These are phyloP conservation scores for Bruguiera parviflora DNA, from an alignment of 345 rosid genomes.

Conservation along the genomic window DNA sequence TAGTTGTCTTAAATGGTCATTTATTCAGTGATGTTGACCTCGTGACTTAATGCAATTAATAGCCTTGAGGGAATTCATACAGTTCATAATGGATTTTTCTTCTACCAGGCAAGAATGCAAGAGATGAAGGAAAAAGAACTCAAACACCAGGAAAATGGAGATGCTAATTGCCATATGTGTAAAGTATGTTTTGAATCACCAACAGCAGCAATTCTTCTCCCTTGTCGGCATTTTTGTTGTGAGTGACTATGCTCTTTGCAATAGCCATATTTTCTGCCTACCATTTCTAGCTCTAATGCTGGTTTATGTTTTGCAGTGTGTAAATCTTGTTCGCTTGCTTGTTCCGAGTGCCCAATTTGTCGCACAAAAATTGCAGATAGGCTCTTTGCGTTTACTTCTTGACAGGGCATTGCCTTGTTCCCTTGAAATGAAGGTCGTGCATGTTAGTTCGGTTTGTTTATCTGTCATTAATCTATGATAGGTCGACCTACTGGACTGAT, in stretches of 20 bases:
- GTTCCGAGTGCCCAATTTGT: slow-evolving; percentile 97
- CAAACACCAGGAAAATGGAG: slow-evolving; percentile 64
- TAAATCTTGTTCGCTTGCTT: slow-evolving; percentile 97
- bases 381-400: slow-evolving; percentile 92
- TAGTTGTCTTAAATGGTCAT: too few species aligned
- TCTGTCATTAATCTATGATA: neutral
- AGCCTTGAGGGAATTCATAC: too few species aligned
- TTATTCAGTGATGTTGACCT: too few species aligned
- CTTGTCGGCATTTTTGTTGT: slow-evolving; percentile 99
- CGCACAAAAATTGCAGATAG: slow-evolving; percentile 93
- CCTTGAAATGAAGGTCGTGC: slow-evolving; percentile 33
- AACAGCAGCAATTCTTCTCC: slow-evolving; percentile 96
- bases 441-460: neutral
- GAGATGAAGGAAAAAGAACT: slow-evolving; percentile 97
- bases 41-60: too few species aligned
- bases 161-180: slow-evolving; percentile 86
- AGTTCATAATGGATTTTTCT: neutral
- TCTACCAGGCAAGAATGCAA: slow-evolving; percentile 84
- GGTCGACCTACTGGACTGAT: neutral
- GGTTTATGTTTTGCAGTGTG: slow-evolving; percentile 62
- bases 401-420: slow-evolving; percentile 26
- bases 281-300: neutral
- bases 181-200: slow-evolving; percentile 96
- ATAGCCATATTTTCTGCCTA: neutral
- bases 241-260: slow-evolving; percentile 32